These are phyloP conservation scores for Plectosphaerella cucumerina DNA, from an alignment of 2,329 filamentous ascomycete genomes.

Conservation along the genomic window DNA sequence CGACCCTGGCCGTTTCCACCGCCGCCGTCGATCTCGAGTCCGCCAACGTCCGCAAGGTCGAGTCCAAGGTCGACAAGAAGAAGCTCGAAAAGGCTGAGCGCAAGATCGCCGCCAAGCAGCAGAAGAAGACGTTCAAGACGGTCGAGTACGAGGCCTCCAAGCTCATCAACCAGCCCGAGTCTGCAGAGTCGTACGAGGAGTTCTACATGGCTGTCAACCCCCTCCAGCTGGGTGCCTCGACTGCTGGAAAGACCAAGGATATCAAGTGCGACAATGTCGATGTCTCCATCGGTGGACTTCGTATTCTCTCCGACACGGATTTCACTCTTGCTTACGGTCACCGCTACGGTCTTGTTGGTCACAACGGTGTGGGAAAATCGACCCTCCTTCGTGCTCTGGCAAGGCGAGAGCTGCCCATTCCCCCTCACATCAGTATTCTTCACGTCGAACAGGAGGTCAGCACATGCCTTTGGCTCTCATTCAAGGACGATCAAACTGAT, in stretches of 20 bases:
- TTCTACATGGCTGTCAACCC: constrained; percentile 99
- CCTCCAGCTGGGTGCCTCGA: constrained; percentile 71
- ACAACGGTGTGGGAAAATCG: constrained; percentile 98
- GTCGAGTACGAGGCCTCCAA: constrained; percentile 96
- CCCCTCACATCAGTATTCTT: constrained; percentile 95
- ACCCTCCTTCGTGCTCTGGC: constrained; percentile 91
- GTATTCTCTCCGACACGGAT: constrained; percentile 87
- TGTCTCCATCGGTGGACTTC: constrained; percentile 81
- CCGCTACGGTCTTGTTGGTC: constrained; percentile 94
- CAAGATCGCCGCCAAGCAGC: constrained; percentile 97
- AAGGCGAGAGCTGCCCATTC: constrained; percentile 88
- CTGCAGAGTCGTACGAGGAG: constrained; percentile 91
- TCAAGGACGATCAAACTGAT: background rate
- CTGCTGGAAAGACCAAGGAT: constrained; percentile 90
- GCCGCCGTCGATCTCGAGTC: constrained; percentile 89
- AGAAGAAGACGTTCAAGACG: constrained; percentile 96
- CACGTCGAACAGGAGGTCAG: constrained; percentile 95
- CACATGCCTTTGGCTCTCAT: too few relatives aligned
- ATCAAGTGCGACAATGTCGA: constrained; percentile 97
- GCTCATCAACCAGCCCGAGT: constrained; percentile 77
- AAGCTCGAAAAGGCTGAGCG: constrained; percentile 98
- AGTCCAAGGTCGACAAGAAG: constrained; percentile 96
- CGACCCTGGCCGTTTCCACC: constrained; percentile 82
- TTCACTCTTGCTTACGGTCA: constrained; percentile 88
- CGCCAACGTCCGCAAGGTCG: constrained; percentile 86